Base-by-base conservation (phyloP, 352 stramenopile genomes). In the Globisporangium polare region DNA sequence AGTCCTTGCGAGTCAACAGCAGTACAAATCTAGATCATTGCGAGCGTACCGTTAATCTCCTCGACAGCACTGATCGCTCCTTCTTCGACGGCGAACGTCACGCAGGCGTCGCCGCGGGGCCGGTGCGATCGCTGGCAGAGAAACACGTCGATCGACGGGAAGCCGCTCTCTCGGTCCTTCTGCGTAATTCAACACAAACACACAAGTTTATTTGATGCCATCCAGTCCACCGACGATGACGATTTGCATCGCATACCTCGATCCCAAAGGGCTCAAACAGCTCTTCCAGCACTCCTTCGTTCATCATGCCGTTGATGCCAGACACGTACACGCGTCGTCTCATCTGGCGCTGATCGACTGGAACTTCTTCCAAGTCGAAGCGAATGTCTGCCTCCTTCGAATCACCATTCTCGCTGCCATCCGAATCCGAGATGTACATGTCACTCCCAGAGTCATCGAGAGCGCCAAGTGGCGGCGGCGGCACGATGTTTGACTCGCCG, bases 251-350 rank as follows among this genome's bases (percentile, higher is more conserved):
- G 17, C 78, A 62, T 45, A 85, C 77, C 67, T 67, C 71, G 46
- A 90, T 59, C 24, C 74, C 72, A 70, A 87, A 91, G n/a, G 63
- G 66, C 2, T 65, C 67, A 15, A 89, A 88, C 7, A 83, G 67
- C 45, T 83, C 76, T 55, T 76, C 75, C 31, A 91, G 71, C 33
- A 76, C 63, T 20, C 74, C 73, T 47, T 76, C 74, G 43, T 68
- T 67, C 18, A 82, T 69, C 10, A 67, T 70, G 3, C 67, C 74
- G 18, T 80, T 81, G 18, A 91, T 59, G 5, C 78, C 80, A 6
- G 72, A 76, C 22, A 89, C 77, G 53, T 91, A 91, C 22, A 91
- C 69, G 17, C 74, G 74, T 7, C 69, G 77, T 31, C 63, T 51
- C 41, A 80, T 65, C 13, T 78, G 35, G 13, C 62, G 54, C 39